Evolutionary conservation across 148 eudicot species (phyloP).

Genomic region (Drosera capensis): DNA sequence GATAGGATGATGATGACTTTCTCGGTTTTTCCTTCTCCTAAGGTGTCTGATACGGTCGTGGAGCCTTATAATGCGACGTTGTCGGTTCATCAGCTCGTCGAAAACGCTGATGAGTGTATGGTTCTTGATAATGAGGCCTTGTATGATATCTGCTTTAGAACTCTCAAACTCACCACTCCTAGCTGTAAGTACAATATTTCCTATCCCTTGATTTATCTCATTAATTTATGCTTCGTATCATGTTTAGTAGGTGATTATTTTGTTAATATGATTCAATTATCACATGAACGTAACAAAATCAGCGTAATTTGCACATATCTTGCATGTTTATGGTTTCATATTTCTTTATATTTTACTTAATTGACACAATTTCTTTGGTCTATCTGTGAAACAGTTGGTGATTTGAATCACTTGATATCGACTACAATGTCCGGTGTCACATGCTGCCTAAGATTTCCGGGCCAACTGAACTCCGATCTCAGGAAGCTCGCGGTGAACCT

Average conservation of each 20-base stretch:
- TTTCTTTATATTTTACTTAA: background rate
- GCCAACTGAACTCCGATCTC: constrained; percentile 64
- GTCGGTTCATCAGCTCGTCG: constrained; percentile 72
- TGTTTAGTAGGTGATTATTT: too few species aligned
- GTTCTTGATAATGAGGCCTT: constrained; percentile 74
- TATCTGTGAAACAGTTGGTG: constrained; percentile 45
- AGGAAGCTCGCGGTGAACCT: constrained; percentile 60
- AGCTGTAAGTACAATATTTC: constrained; percentile 36
- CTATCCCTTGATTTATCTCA: too few species aligned
- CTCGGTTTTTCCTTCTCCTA: constrained; percentile 66
- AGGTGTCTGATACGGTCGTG: constrained; percentile 64
- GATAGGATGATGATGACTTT: constrained; percentile 74
- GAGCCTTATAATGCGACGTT: constrained; percentile 69
- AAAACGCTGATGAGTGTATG: constrained; percentile 83
- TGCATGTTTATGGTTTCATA: background rate
- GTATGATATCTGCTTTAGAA: constrained; percentile 68
- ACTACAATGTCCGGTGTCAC: constrained; percentile 77
- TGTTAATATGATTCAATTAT: too few species aligned
- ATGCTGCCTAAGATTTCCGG: constrained; percentile 56
- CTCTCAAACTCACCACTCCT: constrained; percentile 68
- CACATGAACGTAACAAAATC: too few species aligned
- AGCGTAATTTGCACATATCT: background rate
- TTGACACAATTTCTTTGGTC: background rate
- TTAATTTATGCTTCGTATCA: too few species aligned
- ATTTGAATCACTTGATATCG: constrained; percentile 56